Evolutionary conservation across 2,329 filamentous ascomycete genomes (phyloP).

Genomic region (Nigrospora oryzae): DNA sequence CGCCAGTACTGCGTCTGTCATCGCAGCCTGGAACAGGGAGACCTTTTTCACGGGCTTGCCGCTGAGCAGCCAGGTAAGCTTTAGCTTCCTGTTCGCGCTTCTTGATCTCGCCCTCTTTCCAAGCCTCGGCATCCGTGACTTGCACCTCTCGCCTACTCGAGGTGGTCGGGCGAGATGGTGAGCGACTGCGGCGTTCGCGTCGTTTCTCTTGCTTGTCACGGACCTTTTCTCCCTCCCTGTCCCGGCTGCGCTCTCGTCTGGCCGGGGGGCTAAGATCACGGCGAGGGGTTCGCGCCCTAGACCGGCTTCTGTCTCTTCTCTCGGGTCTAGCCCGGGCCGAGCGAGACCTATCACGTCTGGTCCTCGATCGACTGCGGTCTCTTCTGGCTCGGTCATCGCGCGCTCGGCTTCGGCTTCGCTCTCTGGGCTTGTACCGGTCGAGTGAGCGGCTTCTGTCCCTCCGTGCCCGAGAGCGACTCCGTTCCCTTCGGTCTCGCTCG

Average conservation of each 20-base stretch:
- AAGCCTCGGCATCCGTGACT: slow-evolving; percentile 32
- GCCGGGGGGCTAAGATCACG: slow-evolving; percentile 12
- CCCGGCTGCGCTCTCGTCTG: slow-evolving; percentile 11
- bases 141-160: slow-evolving; percentile 35
- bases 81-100: slow-evolving; percentile 57
- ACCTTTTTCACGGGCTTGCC: slow-evolving; percentile 51
- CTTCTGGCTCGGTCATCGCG: slow-evolving; percentile 19
- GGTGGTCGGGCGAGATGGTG: slow-evolving; percentile 31
- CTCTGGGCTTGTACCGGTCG: slow-evolving; percentile 7
- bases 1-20: slow-evolving; percentile 36
- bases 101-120: slow-evolving; percentile 54
- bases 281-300: slow-evolving; percentile 11
- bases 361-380: slow-evolving; percentile 16
- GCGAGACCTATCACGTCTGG: slow-evolving; percentile 18
- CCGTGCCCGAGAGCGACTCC: slow-evolving; percentile 4
- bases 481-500: slow-evolving; percentile 1
- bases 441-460: neutral
- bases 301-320: slow-evolving; percentile 18
- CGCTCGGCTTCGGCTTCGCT: slow-evolving; percentile 17
- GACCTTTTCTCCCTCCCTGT: slow-evolving; percentile 12
- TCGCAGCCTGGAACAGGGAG: slow-evolving; percentile 50
- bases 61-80: slow-evolving; percentile 53
- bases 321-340: slow-evolving; percentile 18
- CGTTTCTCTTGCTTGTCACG: slow-evolving; percentile 10
- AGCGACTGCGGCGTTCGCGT: slow-evolving; percentile 25